A percentile compares a stretch with the other conserved stretches of the same genome.
Conservation (phyloP, 2,329 filamentous ascomycete genomes). For the Coniochaeta sp. region DNA sequence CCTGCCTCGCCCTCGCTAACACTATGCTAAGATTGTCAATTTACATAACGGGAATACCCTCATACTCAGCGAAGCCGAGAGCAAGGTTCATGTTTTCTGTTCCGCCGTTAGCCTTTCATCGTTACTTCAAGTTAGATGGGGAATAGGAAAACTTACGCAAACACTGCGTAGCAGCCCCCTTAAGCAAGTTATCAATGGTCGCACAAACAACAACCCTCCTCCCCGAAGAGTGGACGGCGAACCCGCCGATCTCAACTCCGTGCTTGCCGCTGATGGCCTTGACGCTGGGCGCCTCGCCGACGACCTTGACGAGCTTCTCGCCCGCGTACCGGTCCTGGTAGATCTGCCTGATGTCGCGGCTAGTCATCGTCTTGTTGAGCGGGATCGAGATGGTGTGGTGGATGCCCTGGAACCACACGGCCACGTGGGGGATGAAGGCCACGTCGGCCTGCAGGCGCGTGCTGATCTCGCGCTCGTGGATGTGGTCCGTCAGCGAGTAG, state of each 20-base stretch:
- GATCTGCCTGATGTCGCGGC: conserved; percentile 84
- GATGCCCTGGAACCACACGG: conserved; percentile 96
- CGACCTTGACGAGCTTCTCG: conserved; percentile 89
- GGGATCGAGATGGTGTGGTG: conserved; percentile 88
- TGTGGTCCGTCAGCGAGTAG: conserved; percentile 87
- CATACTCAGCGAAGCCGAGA: conserved; percentile 82
- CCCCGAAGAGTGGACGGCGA: conserved; percentile 83
- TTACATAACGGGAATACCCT: conserved; percentile 66
- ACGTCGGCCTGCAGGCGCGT: conserved; percentile 66
- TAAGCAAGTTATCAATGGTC: conserved; percentile 89
- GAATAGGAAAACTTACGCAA: conserved; percentile 59
- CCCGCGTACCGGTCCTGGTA: conserved; percentile 96
- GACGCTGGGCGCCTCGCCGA: conserved; percentile 79
- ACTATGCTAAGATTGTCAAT: neutral
- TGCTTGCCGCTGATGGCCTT: conserved; percentile 81
- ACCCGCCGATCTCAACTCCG: conserved; percentile 88
- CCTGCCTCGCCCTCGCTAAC: neutral
- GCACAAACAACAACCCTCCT: conserved; percentile 92
- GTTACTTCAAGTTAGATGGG: conserved; percentile 5
- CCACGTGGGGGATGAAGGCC: conserved; percentile 88
- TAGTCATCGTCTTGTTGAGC: conserved; percentile 77
- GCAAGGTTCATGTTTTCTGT: conserved; percentile 89
- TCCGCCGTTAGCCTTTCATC: conserved; percentile 6
- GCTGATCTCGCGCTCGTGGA: conserved; percentile 89
- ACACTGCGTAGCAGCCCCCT: conserved; percentile 90